A percentile compares a stretch with the other conserved stretches of the same genome.
Evolutionary conservation across 192 early-diverging fungal genomes (phyloP).

Genomic region (Coemansia sp.): DNA sequence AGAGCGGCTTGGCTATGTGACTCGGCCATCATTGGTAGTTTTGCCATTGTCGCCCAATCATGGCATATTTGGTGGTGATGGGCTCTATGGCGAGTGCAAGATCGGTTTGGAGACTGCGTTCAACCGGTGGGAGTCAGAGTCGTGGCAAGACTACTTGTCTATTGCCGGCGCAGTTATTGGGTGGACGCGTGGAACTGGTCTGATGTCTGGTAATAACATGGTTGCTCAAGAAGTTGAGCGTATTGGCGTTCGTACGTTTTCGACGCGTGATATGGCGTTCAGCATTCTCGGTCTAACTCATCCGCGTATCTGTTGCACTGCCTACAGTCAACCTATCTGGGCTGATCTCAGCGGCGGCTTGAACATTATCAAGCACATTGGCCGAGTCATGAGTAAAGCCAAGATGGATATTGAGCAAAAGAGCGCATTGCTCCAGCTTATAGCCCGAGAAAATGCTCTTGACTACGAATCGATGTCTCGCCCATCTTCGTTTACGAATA

Average conservation of each 20-base stretch:
- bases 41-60: slow-evolving; percentile 95
- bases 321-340: slow-evolving; percentile 85
- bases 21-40: slow-evolving; percentile 82
- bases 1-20: slow-evolving; percentile 69
- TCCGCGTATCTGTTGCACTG: slow-evolving; percentile 76
- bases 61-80: slow-evolving; percentile 89
- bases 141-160: slow-evolving; percentile 84
- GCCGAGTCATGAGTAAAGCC: slow-evolving; percentile 66
- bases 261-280: slow-evolving; percentile 94
- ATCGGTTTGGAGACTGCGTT: slow-evolving; percentile 86
- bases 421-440: slow-evolving; percentile 72
- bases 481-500: slow-evolving; percentile 21
- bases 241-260: slow-evolving; percentile 93
- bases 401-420: slow-evolving; percentile 65
- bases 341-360: slow-evolving; percentile 90
- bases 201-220: slow-evolving; percentile 94
- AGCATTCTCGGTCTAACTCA: slow-evolving; percentile 93
- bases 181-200: slow-evolving; percentile 95
- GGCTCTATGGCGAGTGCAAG: slow-evolving; percentile 96
- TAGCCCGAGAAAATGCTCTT: slow-evolving; percentile 68
- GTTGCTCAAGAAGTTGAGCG: slow-evolving; percentile 92
- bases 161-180: slow-evolving; percentile 92
- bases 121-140: slow-evolving; percentile 90
- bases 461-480: slow-evolving; percentile 69
- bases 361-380: slow-evolving; percentile 45